These are phyloP conservation scores for Ascochyta clinopodiicola DNA, from an alignment of 2,329 filamentous ascomycete species.

Conservation along the genomic window DNA sequence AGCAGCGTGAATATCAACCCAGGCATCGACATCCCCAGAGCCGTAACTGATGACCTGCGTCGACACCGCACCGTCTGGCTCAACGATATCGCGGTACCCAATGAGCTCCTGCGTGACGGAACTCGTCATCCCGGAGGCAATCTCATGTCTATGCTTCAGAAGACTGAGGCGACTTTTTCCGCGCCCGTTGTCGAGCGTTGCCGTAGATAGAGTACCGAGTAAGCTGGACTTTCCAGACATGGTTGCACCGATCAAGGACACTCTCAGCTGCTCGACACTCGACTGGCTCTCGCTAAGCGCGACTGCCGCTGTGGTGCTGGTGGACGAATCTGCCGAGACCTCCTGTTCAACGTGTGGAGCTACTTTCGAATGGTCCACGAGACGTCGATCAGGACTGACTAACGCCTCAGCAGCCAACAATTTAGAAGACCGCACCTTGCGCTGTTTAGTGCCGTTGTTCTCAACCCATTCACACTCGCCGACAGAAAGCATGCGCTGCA, in stretches of 20 bases:
- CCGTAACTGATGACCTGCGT: conserved; percentile 78
- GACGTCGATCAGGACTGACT: conserved; percentile 67
- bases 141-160: conserved; percentile 91
- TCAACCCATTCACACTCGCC: conserved; percentile 82
- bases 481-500: conserved; percentile 82
- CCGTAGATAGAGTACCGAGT: conserved; percentile 85
- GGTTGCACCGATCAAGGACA: conserved; percentile 88
- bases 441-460: conserved; percentile 41
- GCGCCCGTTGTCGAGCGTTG: conserved; percentile 86
- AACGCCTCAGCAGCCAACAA: conserved; percentile 91
- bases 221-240: conserved; percentile 92
- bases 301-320: not conserved
- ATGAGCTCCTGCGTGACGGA: conserved; percentile 94
- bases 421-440: conserved; percentile 49
- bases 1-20: conserved; percentile 90
- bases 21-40: conserved; percentile 84
- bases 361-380: conserved; percentile 28
- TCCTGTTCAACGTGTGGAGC: conserved; percentile 12
- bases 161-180: conserved; percentile 88
- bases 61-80: conserved; percentile 17
- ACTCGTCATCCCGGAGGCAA: conserved; percentile 88
- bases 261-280: conserved; percentile 70
- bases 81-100: conserved; percentile 67
- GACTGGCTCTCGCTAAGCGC: conserved; percentile 12
- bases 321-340: not conserved